A percentile compares a stretch with the other conserved stretches of the same genome.
Conservation (phyloP, 1,139 yeast genomes). For the Yamadazyma triangularis region DNA sequence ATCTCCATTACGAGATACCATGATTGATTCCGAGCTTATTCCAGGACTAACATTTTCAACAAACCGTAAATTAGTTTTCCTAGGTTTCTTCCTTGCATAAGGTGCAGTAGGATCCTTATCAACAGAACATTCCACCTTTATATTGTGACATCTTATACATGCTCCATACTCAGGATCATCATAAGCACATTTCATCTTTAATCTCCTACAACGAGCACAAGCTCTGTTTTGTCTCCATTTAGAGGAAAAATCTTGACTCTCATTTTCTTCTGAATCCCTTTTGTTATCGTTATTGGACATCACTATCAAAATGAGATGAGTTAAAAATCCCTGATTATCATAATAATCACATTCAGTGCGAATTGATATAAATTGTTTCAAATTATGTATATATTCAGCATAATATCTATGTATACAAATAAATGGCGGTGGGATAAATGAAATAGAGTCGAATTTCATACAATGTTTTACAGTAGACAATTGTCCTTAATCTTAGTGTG, state of each 20-base stretch:
- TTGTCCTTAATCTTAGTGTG: conserved; percentile 2
- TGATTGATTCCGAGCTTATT: conserved; percentile 12
- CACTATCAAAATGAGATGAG: no score
- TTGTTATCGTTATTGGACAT: no score
- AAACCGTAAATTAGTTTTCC: conserved; percentile 9
- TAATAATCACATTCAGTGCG: no score
- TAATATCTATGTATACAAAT: no score
- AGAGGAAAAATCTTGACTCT: conserved; percentile 17
- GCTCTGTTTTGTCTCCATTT: conserved; percentile 47
- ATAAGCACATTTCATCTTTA: conserved; percentile 52
- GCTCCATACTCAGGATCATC: conserved; percentile 40
- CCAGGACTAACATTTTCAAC: conserved; percentile 12
- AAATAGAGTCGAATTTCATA: no score
- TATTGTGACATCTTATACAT: conserved; percentile 45
- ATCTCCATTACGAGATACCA: conserved; percentile 11
- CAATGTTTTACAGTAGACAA: no score
- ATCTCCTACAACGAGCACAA: conserved; percentile 54
- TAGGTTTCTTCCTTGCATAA: conserved; percentile 19
- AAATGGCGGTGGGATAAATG: no score
- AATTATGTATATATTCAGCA: no score
- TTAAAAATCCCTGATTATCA: no score
- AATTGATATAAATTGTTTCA: no score
- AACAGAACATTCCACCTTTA: conserved; percentile 43
- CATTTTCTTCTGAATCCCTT: no score
- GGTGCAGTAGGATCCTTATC: conserved; percentile 45